Base-by-base conservation (phyloP, 306 rosid species). In the Inga laurina region DNA sequence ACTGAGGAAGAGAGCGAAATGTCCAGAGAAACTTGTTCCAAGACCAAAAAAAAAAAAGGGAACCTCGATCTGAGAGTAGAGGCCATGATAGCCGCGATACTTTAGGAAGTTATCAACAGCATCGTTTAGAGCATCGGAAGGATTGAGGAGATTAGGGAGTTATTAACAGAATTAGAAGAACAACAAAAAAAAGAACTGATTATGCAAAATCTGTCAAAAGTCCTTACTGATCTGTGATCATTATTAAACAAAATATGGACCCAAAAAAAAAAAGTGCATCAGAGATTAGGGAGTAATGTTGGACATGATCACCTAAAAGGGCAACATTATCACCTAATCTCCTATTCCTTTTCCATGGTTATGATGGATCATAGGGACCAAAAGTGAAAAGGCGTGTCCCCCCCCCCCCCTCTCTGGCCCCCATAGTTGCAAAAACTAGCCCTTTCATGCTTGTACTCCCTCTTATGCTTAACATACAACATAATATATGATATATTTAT, bases 21-120 rank as follows among this genome's bases (percentile, higher is more conserved):
- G 46, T 14, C 56, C 15, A 22, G 30, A 56, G 56, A 48, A 0
- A 67, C 32, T 27, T 32, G 37, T 21, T 21, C 52, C 22, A 27
- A 27, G 30, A 44, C 30, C 30, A 32, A 64, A 59, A 10, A 15
- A 79, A n/a, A 30, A 32, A 77, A 70, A 61, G 81, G 5, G 59
- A 19, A 92, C 95, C 95, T 92, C 92, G 88, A 92, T 92, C 92
- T 92, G 90, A 78, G 92, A 88, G 84, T 82, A 88, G 88, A 85
- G 84, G 57, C 93, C 90, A 18, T 83, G 80, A 82, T 88, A 84
- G 86, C 92, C 95, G 9, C 85, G 92, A 72, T 85, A 85, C 76
- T 72, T 86, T 69, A 90, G 89, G 83, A 87, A 79, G 24, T 48
- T 10, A 77, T 87, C 90, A 35, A 92, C 82, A 76, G 92, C 92